These are phyloP conservation scores for Candida methanosorbosa DNA, from an alignment of 805 yeast species.

Conservation along the genomic window DNA sequence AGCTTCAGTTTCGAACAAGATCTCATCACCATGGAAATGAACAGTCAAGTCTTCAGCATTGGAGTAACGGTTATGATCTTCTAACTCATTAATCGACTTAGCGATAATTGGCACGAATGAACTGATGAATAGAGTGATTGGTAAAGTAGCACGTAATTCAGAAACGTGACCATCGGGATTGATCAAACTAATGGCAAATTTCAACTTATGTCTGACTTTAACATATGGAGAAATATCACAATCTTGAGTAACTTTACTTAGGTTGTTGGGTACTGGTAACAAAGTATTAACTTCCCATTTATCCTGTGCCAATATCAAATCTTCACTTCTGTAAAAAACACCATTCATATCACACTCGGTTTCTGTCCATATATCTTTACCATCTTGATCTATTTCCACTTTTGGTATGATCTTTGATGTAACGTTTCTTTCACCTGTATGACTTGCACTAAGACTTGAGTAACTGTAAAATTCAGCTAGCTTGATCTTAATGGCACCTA, in stretches of 20 bases:
- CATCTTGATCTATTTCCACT: constrained; percentile 25
- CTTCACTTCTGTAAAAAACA: constrained; percentile 23
- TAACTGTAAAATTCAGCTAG: constrained; percentile 57
- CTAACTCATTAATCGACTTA: constrained; percentile 21
- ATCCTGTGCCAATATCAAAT: constrained; percentile 33
- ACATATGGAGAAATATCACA: constrained; percentile 61
- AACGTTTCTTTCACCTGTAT: constrained; percentile 55
- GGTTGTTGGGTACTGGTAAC: constrained; percentile 61
- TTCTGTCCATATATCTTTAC: constrained; percentile 33
- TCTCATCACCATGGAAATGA: constrained; percentile 17
- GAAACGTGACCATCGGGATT: constrained; percentile 93
- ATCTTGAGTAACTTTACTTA: constrained; percentile 80
- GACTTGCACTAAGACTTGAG: constrained; percentile 50
- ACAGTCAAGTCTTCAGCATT: constrained; percentile 20
- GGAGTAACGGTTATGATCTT: constrained; percentile 10
- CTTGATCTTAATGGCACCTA: constrained; percentile 66
- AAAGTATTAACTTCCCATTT: constrained; percentile 66
- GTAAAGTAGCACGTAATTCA: constrained; percentile 85
- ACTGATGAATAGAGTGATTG: constrained; percentile 42
- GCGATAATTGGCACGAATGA: constrained; percentile 76
- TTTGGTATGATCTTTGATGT: constrained; percentile 36
- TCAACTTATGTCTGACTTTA: constrained; percentile 83
- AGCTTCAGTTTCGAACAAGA: constrained; percentile 13
- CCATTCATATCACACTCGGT: constrained; percentile 28
- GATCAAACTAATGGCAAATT: constrained; percentile 66